These are phyloP conservation scores for Saussurea involucrata DNA, from an alignment of 129 eudicot genomes.

Conservation along the genomic window DNA sequence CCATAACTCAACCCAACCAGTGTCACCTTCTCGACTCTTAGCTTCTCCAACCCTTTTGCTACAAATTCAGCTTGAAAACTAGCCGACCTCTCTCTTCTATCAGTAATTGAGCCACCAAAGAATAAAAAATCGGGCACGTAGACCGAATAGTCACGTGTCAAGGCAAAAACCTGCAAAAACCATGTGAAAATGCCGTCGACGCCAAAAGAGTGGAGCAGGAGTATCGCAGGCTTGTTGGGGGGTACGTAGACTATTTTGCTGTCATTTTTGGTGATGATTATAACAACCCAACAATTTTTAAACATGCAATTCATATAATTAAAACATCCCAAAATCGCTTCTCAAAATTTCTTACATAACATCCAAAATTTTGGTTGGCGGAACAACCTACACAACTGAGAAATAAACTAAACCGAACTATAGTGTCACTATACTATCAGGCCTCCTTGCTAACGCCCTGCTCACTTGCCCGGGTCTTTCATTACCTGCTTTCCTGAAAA, in stretches of 20 bases:
- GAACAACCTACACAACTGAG: no score
- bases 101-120: conserved; percentile 41
- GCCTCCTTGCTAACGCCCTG: no score
- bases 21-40: conserved; percentile 35
- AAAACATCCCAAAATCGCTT: no score
- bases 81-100: conserved; percentile 17
- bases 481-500: no score
- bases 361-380: no score
- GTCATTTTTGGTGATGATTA: not conserved
- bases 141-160: conserved; percentile 10
- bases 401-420: no score
- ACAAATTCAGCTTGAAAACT: conserved; percentile 42
- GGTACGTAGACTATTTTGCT: not conserved
- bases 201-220: conserved; percentile 34
- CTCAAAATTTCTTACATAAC: no score
- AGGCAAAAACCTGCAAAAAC: conserved; percentile 30
- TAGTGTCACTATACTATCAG: no score
- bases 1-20: conserved; percentile 52
- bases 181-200: conserved; percentile 35
- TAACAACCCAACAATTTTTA: no score
- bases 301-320: no score
- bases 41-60: conserved; percentile 25
- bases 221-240: conserved; percentile 21
- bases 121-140: conserved; percentile 46
- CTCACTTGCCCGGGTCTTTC: no score